These are phyloP conservation scores for Ulota crispa DNA, from an alignment of 225 moss, liverwort and hornwort genomes.

Conservation along the genomic window DNA sequence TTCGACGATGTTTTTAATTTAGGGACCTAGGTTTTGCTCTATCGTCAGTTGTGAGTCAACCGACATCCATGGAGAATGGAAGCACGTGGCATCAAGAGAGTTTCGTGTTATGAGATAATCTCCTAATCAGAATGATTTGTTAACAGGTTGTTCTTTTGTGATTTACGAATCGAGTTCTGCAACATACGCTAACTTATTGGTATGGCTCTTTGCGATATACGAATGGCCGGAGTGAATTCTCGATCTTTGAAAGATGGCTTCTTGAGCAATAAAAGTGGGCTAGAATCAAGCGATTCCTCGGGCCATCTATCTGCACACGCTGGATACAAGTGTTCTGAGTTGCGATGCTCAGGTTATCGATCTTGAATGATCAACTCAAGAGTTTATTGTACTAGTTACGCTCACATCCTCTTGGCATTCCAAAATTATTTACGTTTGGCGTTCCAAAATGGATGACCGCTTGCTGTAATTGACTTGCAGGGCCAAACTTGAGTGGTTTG, in stretches of 20 bases:
- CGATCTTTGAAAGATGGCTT: not conserved
- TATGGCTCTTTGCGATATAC: not conserved
- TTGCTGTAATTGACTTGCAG: conserved; percentile 29
- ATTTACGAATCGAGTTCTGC: not conserved
- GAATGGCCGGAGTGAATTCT: not conserved
- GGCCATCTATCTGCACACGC: not conserved
- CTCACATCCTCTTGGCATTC: not conserved
- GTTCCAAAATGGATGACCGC: not conserved
- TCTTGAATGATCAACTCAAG: not conserved
- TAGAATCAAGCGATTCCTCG: not conserved
- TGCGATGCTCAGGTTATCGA: not conserved
- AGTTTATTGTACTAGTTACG: not conserved
- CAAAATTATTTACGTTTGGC: not conserved
- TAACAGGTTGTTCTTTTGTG: not conserved
- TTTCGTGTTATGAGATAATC: not conserved
- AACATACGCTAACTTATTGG: not conserved
- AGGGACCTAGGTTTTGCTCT: not conserved
- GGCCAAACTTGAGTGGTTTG: conserved; percentile 73
- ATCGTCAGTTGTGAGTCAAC: not conserved
- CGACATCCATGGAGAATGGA: not conserved
- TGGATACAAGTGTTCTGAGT: not conserved
- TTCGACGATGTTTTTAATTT: not conserved
- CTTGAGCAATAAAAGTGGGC: not conserved
- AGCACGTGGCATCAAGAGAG: not conserved
- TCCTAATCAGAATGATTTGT: not conserved